Evolutionary conservation across 148 eudicot species (phyloP).

Genomic region (Fagopyrum homotropicum): DNA sequence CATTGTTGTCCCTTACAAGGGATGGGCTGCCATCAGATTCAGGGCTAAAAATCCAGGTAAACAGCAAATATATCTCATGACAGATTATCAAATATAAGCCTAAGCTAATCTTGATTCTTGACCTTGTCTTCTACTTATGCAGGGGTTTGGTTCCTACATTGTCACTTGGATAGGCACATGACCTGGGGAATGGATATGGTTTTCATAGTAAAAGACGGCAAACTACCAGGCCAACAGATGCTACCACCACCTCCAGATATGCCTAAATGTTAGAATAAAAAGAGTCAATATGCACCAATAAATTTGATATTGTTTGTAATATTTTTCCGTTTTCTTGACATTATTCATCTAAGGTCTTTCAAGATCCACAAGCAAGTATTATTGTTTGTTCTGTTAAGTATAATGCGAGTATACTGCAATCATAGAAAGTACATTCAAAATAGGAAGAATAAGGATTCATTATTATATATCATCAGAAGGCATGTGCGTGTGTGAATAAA

Average conservation of each 20-base stretch:
- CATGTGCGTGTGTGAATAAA: background rate
- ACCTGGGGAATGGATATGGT: constrained; percentile 13
- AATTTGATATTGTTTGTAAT: background rate
- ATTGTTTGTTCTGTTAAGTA: background rate
- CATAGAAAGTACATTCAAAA: background rate
- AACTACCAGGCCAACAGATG: constrained; percentile 1
- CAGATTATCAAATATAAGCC: background rate
- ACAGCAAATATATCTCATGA: background rate
- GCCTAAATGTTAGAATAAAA: constrained; percentile 10
- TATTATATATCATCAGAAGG: background rate
- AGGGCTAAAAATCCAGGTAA: constrained; percentile 19
- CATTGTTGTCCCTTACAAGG: constrained; percentile 16
- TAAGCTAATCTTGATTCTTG: background rate
- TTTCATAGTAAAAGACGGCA: constrained; percentile 10
- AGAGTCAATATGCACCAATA: constrained; percentile 7
- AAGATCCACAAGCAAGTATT: background rate
- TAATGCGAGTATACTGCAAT: background rate
- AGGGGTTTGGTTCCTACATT: constrained; percentile 16
- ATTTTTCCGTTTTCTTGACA: background rate
- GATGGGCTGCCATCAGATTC: constrained; percentile 21
- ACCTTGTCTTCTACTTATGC: background rate
- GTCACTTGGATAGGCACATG: constrained; percentile 12
- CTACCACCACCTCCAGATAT: constrained; percentile 14
- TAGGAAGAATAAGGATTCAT: background rate
- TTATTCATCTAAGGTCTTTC: background rate